Conservation (phyloP, 2,329 filamentous ascomycete species). For the Penicillium oxalicum region DNA sequence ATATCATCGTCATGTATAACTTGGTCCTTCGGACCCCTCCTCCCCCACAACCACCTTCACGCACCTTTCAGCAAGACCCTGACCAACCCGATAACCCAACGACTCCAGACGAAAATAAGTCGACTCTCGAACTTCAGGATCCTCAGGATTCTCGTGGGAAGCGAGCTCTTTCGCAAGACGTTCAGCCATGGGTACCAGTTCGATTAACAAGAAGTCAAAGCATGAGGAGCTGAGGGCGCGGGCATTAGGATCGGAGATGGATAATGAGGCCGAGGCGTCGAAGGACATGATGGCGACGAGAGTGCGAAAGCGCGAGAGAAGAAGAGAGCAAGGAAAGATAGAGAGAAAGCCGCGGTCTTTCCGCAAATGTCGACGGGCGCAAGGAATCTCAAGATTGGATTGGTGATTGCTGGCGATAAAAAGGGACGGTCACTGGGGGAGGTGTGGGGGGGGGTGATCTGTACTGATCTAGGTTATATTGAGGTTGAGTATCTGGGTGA, state of each 20-base stretch:
- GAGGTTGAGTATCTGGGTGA: not conserved
- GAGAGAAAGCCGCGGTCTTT: no score
- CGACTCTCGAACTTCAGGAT: conserved; percentile 76
- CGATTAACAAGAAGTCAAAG: conserved; percentile 91
- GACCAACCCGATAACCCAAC: conserved; percentile 83
- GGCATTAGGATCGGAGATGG: conserved; percentile 65
- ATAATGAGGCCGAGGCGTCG: conserved; percentile 63
- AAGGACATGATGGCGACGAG: conserved; percentile 57
- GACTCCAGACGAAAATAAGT: conserved; percentile 78
- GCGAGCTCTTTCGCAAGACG: conserved; percentile 68
- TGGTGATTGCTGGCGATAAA: no score
- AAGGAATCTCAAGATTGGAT: no score
- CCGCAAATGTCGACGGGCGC: no score
- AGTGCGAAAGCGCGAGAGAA: not conserved
- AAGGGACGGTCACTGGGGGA: no score
- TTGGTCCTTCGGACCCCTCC: no score
- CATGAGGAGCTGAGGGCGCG: conserved; percentile 76
- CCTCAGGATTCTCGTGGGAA: conserved; percentile 28
- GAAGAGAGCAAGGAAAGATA: no score
- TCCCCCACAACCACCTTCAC: not conserved
- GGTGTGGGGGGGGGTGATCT: no score
- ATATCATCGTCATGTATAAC: no score
- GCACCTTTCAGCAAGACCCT: conserved; percentile 85
- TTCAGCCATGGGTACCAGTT: conserved; percentile 90
- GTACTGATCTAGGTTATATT: no score